These are phyloP conservation scores for Straminergon stramineum DNA, from an alignment of 225 moss, liverwort and hornwort species.

Conservation along the genomic window DNA sequence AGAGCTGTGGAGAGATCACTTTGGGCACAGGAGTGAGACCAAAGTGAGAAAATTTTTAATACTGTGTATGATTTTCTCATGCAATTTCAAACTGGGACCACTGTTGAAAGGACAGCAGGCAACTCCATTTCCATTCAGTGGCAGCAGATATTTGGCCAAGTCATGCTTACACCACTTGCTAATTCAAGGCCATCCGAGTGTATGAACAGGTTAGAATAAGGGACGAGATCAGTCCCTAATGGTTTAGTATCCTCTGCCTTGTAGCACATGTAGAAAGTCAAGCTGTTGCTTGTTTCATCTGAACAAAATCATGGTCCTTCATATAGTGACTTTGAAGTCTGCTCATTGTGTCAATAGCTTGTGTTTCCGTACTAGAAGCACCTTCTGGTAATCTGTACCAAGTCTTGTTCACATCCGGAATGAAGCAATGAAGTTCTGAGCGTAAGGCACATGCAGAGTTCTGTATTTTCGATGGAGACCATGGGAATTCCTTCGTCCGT, in stretches of 20 bases:
- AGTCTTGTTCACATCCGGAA: neutral
- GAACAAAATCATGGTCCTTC: neutral
- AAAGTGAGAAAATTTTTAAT: neutral
- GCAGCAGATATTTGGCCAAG: neutral
- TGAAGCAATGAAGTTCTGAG: neutral
- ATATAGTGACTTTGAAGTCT: neutral
- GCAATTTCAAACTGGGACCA: neutral
- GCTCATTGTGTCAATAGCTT: neutral
- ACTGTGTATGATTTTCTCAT: neutral
- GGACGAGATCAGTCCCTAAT: neutral
- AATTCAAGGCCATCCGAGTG: neutral
- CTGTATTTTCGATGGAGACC: neutral
- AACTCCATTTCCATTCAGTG: neutral
- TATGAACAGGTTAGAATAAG: neutral
- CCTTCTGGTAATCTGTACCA: neutral
- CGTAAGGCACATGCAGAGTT: slow-evolving; percentile 5
- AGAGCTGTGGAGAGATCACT: neutral
- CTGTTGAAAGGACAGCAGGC: neutral
- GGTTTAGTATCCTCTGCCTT: neutral
- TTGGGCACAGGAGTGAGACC: neutral
- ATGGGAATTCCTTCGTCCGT: neutral
- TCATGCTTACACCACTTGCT: neutral
- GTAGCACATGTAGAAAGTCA: neutral
- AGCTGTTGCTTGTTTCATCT: neutral
- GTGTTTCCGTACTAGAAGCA: neutral